phyloP scores from a whole-genome alignment of 1,284 basidiomycete species.

The Malassezia yamatoensis region DNA sequence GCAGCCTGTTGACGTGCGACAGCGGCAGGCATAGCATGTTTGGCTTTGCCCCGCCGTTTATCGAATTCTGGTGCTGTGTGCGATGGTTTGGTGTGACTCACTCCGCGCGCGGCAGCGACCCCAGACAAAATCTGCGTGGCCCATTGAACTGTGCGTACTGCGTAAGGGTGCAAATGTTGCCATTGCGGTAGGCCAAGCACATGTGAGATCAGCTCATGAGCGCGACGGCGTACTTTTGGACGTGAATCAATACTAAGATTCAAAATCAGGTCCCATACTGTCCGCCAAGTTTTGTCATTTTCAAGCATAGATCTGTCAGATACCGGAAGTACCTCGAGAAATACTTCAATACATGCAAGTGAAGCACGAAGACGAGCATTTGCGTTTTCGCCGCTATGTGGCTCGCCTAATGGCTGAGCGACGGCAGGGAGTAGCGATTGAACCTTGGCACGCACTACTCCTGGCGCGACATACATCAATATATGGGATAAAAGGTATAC shows the following conservation, averaged over 20 bases:
- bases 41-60: slow-evolving; percentile 37
- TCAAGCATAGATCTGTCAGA: slow-evolving; percentile 46
- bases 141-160: slow-evolving; percentile 66
- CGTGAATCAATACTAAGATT: slow-evolving; percentile 74
- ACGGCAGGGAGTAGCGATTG: slow-evolving; percentile 27
- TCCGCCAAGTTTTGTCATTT: slow-evolving; percentile 25
- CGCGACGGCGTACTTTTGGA: slow-evolving; percentile 85
- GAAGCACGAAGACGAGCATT: slow-evolving; percentile 56
- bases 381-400: slow-evolving; percentile 54
- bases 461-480: slow-evolving; percentile 30
- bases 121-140: slow-evolving; percentile 60
- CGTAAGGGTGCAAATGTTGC: slow-evolving; percentile 67
- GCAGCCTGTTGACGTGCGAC: slow-evolving; percentile 31
- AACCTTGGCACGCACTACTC: slow-evolving; percentile 34
- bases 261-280: slow-evolving; percentile 59
- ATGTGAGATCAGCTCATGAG: slow-evolving; percentile 72
- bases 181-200: slow-evolving; percentile 48
- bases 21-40: slow-evolving; percentile 31
- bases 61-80: slow-evolving; percentile 51
- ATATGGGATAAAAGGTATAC: slow-evolving; percentile 41
- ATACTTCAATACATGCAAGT: slow-evolving; percentile 62
- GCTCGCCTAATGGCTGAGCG: slow-evolving; percentile 30
- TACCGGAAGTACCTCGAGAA: slow-evolving; percentile 61
- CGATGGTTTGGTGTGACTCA: slow-evolving; percentile 51
- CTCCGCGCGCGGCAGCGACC: slow-evolving; percentile 55